phyloP scores from a whole-genome alignment of 2,329 filamentous ascomycete genomes.

The Cryphonectria parasitica region DNA sequence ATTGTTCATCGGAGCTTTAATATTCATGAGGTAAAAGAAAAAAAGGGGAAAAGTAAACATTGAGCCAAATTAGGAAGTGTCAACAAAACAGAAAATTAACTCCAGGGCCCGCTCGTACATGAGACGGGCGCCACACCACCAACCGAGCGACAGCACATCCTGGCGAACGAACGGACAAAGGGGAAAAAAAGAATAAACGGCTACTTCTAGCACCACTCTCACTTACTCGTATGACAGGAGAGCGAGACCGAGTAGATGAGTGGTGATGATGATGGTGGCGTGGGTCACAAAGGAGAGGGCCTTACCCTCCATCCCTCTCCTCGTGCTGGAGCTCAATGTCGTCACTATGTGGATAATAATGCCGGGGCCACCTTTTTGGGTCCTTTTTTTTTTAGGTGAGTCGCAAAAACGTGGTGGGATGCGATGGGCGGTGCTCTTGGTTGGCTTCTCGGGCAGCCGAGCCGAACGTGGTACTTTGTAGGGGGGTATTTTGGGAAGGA shows the following conservation, averaged over 20 bases:
- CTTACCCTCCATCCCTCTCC: no score
- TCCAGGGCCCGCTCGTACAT: neutral
- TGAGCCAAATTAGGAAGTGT: neutral
- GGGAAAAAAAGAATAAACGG: no score
- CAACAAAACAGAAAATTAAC: neutral
- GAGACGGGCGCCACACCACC: no score
- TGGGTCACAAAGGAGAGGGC: neutral
- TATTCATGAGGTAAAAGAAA: neutral
- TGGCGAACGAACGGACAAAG: no score
- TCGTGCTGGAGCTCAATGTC: neutral
- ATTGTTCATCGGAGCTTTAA: no score
- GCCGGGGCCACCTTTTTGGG: neutral
- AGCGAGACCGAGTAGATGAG: neutral
- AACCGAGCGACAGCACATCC: no score
- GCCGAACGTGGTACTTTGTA: conserved; percentile 16
- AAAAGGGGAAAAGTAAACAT: no score
- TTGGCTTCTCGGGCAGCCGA: conserved; percentile 27
- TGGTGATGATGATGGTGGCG: neutral
- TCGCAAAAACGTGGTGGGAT: neutral
- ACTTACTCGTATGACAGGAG: neutral
- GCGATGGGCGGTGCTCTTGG: conserved; percentile 3
- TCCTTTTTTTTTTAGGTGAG: neutral
- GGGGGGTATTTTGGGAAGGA: no score
- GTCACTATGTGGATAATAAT: neutral
- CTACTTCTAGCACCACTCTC: no score